Percentiles rank a stretch among this genome's conserved stretches.
phyloP scores from a whole-genome alignment of 305 asterid genomes.

The Rubia peregrina region DNA sequence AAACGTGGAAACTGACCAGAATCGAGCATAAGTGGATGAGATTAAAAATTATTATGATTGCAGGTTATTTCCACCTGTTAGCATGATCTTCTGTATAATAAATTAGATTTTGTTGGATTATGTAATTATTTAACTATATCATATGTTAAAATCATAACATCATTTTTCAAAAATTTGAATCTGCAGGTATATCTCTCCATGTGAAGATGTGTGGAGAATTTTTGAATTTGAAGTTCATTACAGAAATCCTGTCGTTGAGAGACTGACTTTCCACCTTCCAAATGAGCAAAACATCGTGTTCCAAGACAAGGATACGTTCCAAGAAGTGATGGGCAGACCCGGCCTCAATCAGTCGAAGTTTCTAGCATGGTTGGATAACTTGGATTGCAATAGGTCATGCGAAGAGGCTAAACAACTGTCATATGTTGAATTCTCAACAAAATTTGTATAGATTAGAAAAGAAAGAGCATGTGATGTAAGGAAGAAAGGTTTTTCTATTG shows the following conservation, averaged over 20 bases:
- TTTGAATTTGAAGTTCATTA: neutral
- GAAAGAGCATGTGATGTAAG: neutral
- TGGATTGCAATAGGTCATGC: neutral
- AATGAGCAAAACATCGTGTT: neutral
- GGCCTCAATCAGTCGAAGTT: neutral
- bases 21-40: neutral
- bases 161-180: no score
- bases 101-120: no score
- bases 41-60: neutral
- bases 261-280: neutral
- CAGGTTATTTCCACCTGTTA: no score
- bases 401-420: neutral
- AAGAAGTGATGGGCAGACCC: neutral
- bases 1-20: neutral
- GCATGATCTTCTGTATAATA: no score
- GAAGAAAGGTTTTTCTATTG: neutral
- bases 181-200: neutral
- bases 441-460: constrained; percentile 1
- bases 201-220: constrained; percentile 3
- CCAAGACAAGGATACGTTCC: neutral
- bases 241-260: neutral
- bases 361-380: neutral
- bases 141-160: neutral
- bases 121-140: neutral
- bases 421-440: neutral